Evolutionary conservation across 1,284 basidiomycete genomes (phyloP).

Genomic region (Ceratobasidium sp.): DNA sequence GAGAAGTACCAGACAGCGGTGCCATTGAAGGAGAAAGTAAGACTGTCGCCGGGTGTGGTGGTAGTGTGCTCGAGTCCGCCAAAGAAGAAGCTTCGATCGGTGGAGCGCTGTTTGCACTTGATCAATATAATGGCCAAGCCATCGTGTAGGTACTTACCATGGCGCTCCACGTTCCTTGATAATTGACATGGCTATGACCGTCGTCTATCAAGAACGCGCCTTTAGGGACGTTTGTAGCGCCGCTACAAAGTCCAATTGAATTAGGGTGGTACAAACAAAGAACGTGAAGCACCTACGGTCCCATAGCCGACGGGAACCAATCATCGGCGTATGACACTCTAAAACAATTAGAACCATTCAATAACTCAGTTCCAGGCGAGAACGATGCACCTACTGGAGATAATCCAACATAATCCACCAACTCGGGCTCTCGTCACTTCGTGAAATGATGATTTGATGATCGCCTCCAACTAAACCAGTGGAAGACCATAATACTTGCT

Average conservation of each 20-base stretch:
- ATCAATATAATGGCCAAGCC: not conserved
- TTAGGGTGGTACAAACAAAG: too few species aligned
- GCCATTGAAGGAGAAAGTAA: slow-evolving; percentile 25
- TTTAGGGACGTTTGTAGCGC: slow-evolving; percentile 1
- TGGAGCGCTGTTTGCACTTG: not conserved
- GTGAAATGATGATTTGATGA: slow-evolving; percentile 8
- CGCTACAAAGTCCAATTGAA: not conserved
- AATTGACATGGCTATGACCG: slow-evolving; percentile 2
- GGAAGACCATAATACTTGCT: not conserved
- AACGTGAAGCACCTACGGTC: too few species aligned
- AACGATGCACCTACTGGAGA: too few species aligned
- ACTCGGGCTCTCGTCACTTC: not conserved
- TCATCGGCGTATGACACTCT: too few species aligned
- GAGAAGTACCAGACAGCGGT: slow-evolving; percentile 32
- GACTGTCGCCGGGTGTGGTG: slow-evolving; percentile 4
- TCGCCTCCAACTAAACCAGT: not conserved
- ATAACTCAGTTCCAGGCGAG: too few species aligned
- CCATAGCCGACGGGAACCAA: too few species aligned
- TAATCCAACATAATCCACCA: too few species aligned
- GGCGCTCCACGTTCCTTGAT: not conserved
- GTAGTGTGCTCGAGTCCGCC: slow-evolving; percentile 6
- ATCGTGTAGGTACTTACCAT: too few species aligned
- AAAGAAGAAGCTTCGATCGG: not conserved
- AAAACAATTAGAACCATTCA: too few species aligned
- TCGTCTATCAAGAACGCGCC: slow-evolving; percentile 2